Conservation (phyloP, 257 asterid genomes). For the Cruciata laevipes region DNA sequence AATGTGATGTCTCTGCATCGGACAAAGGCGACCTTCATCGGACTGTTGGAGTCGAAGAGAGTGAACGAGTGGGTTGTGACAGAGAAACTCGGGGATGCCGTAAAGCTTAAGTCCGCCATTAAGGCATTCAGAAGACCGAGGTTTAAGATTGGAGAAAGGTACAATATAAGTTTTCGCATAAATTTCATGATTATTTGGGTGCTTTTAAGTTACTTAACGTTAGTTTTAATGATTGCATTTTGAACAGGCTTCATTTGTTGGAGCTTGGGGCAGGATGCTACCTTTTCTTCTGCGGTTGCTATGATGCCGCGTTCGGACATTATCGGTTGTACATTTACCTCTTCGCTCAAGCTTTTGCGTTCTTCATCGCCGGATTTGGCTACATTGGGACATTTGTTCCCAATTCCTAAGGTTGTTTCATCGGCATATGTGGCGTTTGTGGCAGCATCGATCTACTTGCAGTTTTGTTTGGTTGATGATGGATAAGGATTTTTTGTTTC, state of each 20-base stretch:
- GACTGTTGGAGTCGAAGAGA: constrained; percentile 80
- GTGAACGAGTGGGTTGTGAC: constrained; percentile 97
- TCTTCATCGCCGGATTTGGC: constrained; percentile 70
- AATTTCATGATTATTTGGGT: background rate
- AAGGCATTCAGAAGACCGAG: constrained; percentile 52
- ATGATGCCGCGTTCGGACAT: constrained; percentile 52
- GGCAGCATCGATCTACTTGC: constrained; percentile 20
- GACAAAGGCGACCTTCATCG: constrained; percentile 78
- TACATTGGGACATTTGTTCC: constrained; percentile 70
- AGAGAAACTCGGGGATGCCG: constrained; percentile 75
- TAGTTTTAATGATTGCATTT: background rate
- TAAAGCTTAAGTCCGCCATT: constrained; percentile 46
- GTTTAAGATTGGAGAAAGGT: constrained; percentile 68
- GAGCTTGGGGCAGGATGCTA: constrained; percentile 55
- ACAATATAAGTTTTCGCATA: background rate
- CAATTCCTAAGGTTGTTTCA: constrained; percentile 20
- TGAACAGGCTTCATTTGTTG: constrained; percentile 51
- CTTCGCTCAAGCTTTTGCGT: constrained; percentile 56
- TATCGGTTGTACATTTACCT: constrained; percentile 58
- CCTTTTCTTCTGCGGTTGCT: constrained; percentile 80
- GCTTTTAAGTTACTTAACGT: background rate
- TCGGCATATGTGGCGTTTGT: constrained; percentile 11
- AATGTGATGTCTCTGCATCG: constrained; percentile 93
- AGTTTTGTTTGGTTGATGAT: constrained; percentile 12
- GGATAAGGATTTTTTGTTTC: background rate